A percentile compares a stretch with the other conserved stretches of the same genome.
Conservation (phyloP, 768 basidiomycete species). For the Mrakia blollopis region DNA sequence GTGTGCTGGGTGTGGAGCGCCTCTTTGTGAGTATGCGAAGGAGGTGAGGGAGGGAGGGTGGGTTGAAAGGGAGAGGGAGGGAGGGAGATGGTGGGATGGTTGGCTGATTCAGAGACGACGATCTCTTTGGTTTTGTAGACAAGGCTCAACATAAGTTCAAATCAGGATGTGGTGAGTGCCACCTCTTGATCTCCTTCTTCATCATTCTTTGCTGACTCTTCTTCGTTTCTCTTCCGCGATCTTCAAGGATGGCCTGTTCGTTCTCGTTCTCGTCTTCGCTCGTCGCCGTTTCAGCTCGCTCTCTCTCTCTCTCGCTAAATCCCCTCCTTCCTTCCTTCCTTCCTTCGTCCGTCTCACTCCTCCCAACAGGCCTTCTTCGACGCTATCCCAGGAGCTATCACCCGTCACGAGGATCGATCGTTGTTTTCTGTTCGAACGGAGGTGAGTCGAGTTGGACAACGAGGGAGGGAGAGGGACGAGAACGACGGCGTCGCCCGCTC, state of each 20-base stretch:
- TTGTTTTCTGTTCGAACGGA: slow-evolving; percentile 68
- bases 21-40: slow-evolving; percentile 6
- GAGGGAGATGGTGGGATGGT: not conserved
- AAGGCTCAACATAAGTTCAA: slow-evolving; percentile 33
- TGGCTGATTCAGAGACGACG: not conserved
- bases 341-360: too few species aligned
- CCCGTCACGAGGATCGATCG: slow-evolving; percentile 61
- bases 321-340: too few species aligned
- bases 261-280: not conserved
- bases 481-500: not conserved
- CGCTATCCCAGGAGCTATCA: slow-evolving; percentile 84
- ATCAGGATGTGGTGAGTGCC: slow-evolving; percentile 30
- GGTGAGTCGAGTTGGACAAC: slow-evolving; percentile 65
- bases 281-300: not conserved
- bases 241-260: not conserved
- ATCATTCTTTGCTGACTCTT: slow-evolving; percentile 15
- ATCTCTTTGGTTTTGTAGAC: not conserved
- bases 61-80: not conserved
- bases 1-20: slow-evolving; percentile 30
- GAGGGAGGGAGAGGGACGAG: slow-evolving; percentile 47
- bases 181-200: not conserved
- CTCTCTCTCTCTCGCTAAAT: not conserved
- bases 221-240: not conserved
- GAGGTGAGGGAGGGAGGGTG: not conserved
- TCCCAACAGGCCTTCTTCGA: slow-evolving; percentile 99